Percentiles rank a stretch among this genome's conserved stretches.
Conservation (phyloP, 2,329 filamentous ascomycete genomes). For the Thelonectria discophora region DNA sequence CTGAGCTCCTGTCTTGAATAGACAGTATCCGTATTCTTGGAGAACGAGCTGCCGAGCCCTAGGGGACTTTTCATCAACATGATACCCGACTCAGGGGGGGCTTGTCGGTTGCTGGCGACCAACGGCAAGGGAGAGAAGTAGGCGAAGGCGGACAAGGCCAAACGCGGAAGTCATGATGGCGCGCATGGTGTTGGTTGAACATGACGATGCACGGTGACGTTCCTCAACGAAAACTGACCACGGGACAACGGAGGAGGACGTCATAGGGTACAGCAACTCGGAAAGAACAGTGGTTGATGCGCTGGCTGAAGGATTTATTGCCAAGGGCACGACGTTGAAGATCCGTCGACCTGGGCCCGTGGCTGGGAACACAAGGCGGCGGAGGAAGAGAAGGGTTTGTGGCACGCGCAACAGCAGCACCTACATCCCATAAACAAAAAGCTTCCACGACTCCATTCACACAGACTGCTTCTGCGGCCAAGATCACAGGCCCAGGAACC, state of each 20-base stretch:
- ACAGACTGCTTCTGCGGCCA: conserved; percentile 2
- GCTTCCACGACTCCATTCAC: conserved; percentile 1
- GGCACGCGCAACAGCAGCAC: conserved; percentile 2
- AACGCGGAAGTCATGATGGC: background rate
- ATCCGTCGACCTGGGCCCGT: conserved; percentile 9
- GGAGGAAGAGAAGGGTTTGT: background rate
- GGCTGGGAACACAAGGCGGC: background rate
- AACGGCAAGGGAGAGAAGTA: background rate
- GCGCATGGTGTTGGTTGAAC: background rate
- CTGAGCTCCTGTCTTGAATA: conserved; percentile 5
- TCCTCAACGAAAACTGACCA: conserved; percentile 3
- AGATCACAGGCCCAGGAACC: conserved; percentile 11
- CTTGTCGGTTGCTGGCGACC: background rate
- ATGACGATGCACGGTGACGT: conserved; percentile 11
- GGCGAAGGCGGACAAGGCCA: background rate
- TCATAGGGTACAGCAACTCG: no score
- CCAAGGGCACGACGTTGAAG: conserved; percentile 16
- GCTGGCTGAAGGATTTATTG: conserved; percentile 21
- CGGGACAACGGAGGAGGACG: no score
- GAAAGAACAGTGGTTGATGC: conserved; percentile 1
- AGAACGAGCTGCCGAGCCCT: conserved; percentile 8
- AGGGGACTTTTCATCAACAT: conserved; percentile 8
- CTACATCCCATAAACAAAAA: conserved; percentile 8
- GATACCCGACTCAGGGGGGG: conserved; percentile 1
- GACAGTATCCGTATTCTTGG: conserved; percentile 6